Conservation (phyloP, 2,329 filamentous ascomycete genomes). For the Metarhizium guizhouense region DNA sequence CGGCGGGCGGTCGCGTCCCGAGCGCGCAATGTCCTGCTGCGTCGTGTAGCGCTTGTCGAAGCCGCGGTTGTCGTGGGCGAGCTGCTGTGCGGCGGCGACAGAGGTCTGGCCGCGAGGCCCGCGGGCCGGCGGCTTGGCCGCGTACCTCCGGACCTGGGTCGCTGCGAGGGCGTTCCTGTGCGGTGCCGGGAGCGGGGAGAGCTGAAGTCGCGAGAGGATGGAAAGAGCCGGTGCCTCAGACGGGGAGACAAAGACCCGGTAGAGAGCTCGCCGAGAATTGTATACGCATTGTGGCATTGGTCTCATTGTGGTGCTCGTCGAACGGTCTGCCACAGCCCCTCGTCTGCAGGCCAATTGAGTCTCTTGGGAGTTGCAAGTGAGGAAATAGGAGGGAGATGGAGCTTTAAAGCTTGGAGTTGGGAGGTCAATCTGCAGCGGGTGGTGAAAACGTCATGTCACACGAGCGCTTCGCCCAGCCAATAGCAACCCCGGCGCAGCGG, state of each 20-base stretch:
- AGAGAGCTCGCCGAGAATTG: constrained; percentile 36
- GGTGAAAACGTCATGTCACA: neutral
- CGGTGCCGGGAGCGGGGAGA: neutral
- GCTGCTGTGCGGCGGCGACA: neutral
- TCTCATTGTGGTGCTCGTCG: constrained; percentile 25
- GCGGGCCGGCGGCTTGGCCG: neutral
- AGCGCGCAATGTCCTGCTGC: constrained; percentile 20
- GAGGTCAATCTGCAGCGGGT: too few relatives aligned
- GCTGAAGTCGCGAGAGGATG: neutral
- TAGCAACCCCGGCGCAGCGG: too few relatives aligned
- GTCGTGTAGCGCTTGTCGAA: constrained; percentile 28
- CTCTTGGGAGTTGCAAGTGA: constrained; percentile 3
- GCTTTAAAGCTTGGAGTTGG: neutral
- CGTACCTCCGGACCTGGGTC: neutral
- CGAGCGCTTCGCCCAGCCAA: too few relatives aligned
- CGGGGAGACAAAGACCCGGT: constrained; percentile 33
- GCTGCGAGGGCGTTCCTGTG: neutral
- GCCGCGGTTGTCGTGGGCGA: constrained; percentile 13
- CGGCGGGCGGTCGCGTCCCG: constrained; percentile 28
- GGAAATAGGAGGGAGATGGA: constrained; percentile 1
- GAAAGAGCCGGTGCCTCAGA: neutral
- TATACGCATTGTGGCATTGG: constrained; percentile 27
- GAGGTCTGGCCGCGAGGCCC: neutral
- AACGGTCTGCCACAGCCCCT: neutral
- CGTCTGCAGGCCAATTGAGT: neutral